Evolutionary conservation across 345 rosid genomes (phyloP).

Genomic region (Luvunga scandens): DNA sequence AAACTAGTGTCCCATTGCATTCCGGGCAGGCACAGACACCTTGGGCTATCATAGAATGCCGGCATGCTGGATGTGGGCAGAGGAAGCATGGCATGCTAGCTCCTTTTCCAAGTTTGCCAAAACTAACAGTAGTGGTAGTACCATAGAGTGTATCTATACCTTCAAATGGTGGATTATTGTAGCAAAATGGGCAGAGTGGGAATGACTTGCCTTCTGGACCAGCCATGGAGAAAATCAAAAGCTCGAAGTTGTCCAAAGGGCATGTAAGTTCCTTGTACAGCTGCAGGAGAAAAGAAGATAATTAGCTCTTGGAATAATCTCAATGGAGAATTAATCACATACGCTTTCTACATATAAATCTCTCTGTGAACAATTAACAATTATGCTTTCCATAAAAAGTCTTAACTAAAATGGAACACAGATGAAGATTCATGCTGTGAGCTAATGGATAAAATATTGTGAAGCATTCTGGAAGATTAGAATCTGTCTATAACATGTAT

Average conservation of each 20-base stretch:
- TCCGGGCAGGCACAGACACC: slow-evolving; percentile 99
- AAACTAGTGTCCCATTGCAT: slow-evolving; percentile 81
- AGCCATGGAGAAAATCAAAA: slow-evolving; percentile 80
- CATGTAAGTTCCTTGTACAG: slow-evolving; percentile 92
- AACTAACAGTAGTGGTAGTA: slow-evolving; percentile 33
- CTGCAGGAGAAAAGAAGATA: slow-evolving; percentile 37
- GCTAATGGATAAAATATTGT: neutral
- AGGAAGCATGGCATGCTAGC: slow-evolving; percentile 96
- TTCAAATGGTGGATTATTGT: slow-evolving; percentile 90
- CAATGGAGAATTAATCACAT: neutral
- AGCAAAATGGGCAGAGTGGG: slow-evolving; percentile 93
- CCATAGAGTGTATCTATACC: slow-evolving; percentile 67
- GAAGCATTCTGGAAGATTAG: neutral
- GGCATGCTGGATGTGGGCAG: slow-evolving; percentile 90
- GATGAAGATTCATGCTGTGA: neutral
- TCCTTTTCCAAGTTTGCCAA: slow-evolving; percentile 60
- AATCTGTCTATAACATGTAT: neutral
- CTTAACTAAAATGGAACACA: neutral
- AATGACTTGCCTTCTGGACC: slow-evolving; percentile 94
- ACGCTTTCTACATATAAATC: neutral
- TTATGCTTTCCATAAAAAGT: neutral
- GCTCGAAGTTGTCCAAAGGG: slow-evolving; percentile 92
- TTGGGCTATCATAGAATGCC: slow-evolving; percentile 73
- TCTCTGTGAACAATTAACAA: neutral
- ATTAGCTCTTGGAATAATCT: neutral